Conservation (phyloP, 2,329 filamentous ascomycete species). For the Claviceps sp. region DNA sequence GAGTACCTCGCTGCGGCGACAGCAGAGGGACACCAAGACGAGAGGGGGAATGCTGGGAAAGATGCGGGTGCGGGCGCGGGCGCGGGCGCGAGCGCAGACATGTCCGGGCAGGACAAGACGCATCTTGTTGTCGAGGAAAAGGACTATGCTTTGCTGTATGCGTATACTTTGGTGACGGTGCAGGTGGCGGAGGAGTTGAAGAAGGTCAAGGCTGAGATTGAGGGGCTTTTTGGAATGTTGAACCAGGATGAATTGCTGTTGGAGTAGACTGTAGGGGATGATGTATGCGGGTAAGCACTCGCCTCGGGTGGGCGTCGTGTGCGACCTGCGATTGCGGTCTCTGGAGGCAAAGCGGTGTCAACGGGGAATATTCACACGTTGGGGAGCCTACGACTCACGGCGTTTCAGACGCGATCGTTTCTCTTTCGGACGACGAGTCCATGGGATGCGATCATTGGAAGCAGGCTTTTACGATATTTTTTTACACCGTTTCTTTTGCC, state of each 20-base stretch:
- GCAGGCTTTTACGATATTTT: too few species aligned
- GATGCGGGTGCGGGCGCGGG: slow-evolving; percentile 8
- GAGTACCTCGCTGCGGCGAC: slow-evolving; percentile 9
- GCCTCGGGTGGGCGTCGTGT: too few species aligned
- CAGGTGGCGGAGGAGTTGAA: slow-evolving; percentile 53
- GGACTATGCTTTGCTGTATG: slow-evolving; percentile 87
- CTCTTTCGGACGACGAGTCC: too few species aligned
- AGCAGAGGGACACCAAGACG: neutral
- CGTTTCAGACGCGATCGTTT: too few species aligned
- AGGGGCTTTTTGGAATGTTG: slow-evolving; percentile 48
- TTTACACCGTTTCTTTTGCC: too few species aligned
- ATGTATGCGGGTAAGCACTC: too few species aligned
- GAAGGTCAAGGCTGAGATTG: slow-evolving; percentile 46
- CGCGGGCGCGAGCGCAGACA: slow-evolving; percentile 8
- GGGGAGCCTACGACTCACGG: too few species aligned
- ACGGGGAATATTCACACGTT: too few species aligned
- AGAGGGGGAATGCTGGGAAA: slow-evolving; percentile 3
- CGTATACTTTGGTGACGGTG: slow-evolving; percentile 62
- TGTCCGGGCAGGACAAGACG: slow-evolving; percentile 2
- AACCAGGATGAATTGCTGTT: slow-evolving; percentile 45
- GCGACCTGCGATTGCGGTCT: too few species aligned
- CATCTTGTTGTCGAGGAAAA: slow-evolving; percentile 45
- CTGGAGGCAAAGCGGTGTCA: too few species aligned
- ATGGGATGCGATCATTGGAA: too few species aligned
- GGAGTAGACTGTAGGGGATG: slow-evolving; percentile 23